Evolutionary conservation across 805 yeast genomes (phyloP).

Genomic region (Torulaspora gathmanii): DNA sequence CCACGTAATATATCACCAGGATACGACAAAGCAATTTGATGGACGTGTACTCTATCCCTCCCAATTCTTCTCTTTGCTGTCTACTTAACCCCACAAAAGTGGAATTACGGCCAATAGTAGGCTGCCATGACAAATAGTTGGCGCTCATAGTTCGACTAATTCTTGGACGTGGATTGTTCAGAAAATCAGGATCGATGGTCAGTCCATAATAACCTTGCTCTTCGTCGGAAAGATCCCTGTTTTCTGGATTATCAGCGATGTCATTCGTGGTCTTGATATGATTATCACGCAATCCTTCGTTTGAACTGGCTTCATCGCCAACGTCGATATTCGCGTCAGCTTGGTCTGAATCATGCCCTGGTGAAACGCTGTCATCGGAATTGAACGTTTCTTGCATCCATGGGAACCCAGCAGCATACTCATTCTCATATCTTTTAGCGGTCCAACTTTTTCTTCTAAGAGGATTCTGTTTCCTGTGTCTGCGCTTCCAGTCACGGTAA

Average conservation of each 20-base stretch:
- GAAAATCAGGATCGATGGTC: slow-evolving; percentile 23
- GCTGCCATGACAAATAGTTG: slow-evolving; percentile 80
- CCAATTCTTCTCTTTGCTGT: slow-evolving; percentile 86
- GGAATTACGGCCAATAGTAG: slow-evolving; percentile 90
- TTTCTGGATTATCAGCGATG: slow-evolving; percentile 16
- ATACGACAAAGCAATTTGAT: slow-evolving; percentile 68
- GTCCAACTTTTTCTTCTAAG: slow-evolving; percentile 6
- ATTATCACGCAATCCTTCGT: not conserved
- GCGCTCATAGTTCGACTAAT: slow-evolving; percentile 43
- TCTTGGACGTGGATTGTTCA: slow-evolving; percentile 11
- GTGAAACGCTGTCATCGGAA: slow-evolving; percentile 6
- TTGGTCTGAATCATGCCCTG: not conserved
- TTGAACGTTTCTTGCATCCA: slow-evolving; percentile 17
- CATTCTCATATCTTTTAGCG: slow-evolving; percentile 23
- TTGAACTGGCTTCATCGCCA: not conserved
- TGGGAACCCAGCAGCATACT: slow-evolving; percentile 13
- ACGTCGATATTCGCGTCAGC: not conserved
- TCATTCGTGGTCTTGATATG: slow-evolving; percentile 12
- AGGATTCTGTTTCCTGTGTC: slow-evolving; percentile 19
- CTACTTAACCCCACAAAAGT: slow-evolving; percentile 78
- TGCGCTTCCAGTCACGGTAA: slow-evolving; percentile 32
- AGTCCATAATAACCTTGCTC: slow-evolving; percentile 37
- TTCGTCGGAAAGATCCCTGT: slow-evolving; percentile 17
- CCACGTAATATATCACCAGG: slow-evolving; percentile 63
- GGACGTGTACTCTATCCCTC: slow-evolving; percentile 96